Conservation (phyloP, 805 yeast species). For the Saturnispora diversa region DNA sequence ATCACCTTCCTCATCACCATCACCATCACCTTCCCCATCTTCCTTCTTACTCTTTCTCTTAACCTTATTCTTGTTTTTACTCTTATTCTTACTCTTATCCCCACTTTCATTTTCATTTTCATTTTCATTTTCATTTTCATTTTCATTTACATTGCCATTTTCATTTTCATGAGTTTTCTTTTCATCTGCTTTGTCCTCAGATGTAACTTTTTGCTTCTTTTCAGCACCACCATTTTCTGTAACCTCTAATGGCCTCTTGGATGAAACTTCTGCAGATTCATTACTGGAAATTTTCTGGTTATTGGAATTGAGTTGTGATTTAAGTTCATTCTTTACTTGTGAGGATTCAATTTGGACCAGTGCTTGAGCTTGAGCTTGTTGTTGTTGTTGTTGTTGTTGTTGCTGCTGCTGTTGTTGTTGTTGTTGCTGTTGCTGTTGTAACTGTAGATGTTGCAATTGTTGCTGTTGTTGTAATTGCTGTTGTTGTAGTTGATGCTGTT, state of each 20-base stretch:
- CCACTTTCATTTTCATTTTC: too few species aligned
- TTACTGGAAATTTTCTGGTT: not conserved
- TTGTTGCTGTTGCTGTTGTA: slow-evolving; percentile 2
- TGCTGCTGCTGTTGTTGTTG: slow-evolving; percentile 3
- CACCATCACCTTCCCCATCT: too few species aligned
- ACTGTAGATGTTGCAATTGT: slow-evolving; percentile 1
- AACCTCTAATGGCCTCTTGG: not conserved
- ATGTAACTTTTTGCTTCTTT: slow-evolving; percentile 6
- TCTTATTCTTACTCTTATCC: too few species aligned
- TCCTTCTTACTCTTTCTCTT: too few species aligned
- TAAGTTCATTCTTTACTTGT: too few species aligned
- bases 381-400: slow-evolving; percentile 8
- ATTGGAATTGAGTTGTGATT: not conserved
- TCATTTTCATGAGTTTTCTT: not conserved
- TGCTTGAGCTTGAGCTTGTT: slow-evolving; percentile 1
- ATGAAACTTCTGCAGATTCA: not conserved
- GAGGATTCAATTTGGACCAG: too few species aligned
- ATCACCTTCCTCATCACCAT: too few species aligned
- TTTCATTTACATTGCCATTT: too few species aligned
- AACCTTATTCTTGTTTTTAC: too few species aligned
- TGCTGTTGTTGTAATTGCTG: slow-evolving; percentile 8
- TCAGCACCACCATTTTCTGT: not conserved
- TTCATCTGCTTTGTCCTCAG: not conserved
- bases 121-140: too few species aligned
- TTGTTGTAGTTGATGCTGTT: slow-evolving; percentile 4